Percentiles rank a stretch among this genome's conserved stretches.
Conservation (phyloP, 176 grass and related monocot genomes). For the Lolium rigidum region DNA sequence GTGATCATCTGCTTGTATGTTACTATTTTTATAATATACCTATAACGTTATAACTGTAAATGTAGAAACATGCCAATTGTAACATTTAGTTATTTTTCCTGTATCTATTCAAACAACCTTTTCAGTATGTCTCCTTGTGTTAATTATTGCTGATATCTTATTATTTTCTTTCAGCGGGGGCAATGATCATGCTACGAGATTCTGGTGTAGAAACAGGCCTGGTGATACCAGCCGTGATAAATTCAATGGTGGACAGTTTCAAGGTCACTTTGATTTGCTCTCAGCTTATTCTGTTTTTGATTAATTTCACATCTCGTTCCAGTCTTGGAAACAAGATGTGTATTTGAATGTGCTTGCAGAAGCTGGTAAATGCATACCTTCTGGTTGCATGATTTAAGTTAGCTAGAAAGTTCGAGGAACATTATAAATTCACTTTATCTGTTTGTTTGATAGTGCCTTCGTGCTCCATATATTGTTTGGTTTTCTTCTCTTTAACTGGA, state of each 20-base stretch:
- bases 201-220: conserved; percentile 99
- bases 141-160: conserved; percentile 6
- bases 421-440: not conserved
- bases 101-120: conserved; percentile 10
- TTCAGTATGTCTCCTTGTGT: not conserved
- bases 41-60: not conserved
- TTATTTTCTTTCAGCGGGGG: conserved; percentile 70
- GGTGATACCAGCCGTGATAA: conserved; percentile 92
- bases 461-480: not conserved
- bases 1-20: not conserved
- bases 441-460: conserved; percentile 9
- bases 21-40: conserved; percentile 28
- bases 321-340: conserved; percentile 11
- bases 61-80: conserved; percentile 21
- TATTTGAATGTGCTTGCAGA: conserved; percentile 3
- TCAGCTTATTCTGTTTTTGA: conserved; percentile 35
- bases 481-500: conserved; percentile 1
- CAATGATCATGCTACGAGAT: conserved; percentile 95
- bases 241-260: conserved; percentile 72
- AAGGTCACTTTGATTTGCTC: conserved; percentile 55
- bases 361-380: conserved; percentile 1
- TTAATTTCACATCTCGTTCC: conserved; percentile 14
- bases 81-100: conserved; percentile 27
- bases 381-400: conserved; percentile 12
- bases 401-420: not conserved